Conservation (phyloP, 768 basidiomycete species). For the Lentinus brumalis region DNA sequence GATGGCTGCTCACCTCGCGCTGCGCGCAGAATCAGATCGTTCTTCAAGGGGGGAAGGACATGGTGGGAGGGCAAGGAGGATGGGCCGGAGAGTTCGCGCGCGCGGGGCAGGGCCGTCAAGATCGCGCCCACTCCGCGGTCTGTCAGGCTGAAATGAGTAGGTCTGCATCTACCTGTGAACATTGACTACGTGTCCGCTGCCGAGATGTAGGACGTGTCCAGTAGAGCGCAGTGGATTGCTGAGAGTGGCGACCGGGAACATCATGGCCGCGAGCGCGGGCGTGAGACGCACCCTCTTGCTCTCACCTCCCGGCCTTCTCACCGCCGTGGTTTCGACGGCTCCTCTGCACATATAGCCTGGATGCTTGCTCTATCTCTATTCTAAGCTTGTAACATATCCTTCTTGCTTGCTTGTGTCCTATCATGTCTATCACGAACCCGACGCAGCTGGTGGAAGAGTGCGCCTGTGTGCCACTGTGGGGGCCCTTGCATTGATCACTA, state of each 20-base stretch:
- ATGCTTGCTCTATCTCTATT: constrained; percentile 2
- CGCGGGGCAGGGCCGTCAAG: neutral
- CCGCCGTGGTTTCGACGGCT: constrained; percentile 10
- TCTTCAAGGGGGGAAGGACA: constrained; percentile 77
- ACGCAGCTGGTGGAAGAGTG: constrained; percentile 69
- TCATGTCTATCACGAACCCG: constrained; percentile 58
- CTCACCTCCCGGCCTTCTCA: constrained; percentile 12
- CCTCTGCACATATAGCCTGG: neutral
- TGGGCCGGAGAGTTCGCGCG: neutral
- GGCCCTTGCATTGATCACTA: neutral
- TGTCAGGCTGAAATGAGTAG: neutral
- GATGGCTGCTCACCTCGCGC: constrained; percentile 61
- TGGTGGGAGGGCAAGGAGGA: constrained; percentile 17
- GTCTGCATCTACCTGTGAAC: constrained; percentile 3
- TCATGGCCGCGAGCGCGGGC: constrained; percentile 13
- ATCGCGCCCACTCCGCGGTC: neutral
- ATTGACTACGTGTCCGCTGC: constrained; percentile 5
- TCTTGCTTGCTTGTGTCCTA: neutral
- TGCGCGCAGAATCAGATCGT: constrained; percentile 88
- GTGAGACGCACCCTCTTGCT: constrained; percentile 18
- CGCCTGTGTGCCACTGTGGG: neutral
- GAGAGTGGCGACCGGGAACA: constrained; percentile 6
- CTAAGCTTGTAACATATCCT: neutral
- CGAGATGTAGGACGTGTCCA: constrained; percentile 10
- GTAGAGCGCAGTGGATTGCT: neutral